Percentiles rank a stretch among this genome's conserved stretches.
Conservation (phyloP, 306 rosid genomes). For the Casuarina equisetifolia region DNA sequence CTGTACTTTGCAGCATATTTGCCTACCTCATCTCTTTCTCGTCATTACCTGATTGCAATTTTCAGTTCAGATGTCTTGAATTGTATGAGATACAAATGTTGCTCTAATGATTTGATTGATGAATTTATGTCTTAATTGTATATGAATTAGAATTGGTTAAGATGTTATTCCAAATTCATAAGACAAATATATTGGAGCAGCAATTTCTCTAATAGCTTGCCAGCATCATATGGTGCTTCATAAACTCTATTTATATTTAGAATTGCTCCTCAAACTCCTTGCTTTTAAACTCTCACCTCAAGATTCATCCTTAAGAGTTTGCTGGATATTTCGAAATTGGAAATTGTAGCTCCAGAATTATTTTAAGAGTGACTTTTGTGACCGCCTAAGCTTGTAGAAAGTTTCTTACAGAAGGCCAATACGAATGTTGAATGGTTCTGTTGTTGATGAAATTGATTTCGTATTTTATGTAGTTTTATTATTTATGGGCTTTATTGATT, state of each 20-base stretch:
- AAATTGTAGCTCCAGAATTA: background rate
- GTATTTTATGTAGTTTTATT: background rate
- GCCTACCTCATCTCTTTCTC: background rate
- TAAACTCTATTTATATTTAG: background rate
- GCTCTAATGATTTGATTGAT: background rate
- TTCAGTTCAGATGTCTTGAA: background rate
- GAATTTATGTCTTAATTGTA: background rate
- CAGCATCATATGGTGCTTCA: background rate
- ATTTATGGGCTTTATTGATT: slow-evolving; percentile 4
- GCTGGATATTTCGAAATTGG: slow-evolving; percentile 1
- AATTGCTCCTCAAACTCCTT: background rate
- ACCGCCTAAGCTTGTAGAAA: background rate
- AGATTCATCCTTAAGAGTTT: background rate
- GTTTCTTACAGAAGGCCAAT: background rate
- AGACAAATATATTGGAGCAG: background rate
- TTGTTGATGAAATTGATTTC: slow-evolving; percentile 14
- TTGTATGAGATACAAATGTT: background rate
- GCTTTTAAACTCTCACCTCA: background rate
- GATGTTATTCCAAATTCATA: background rate
- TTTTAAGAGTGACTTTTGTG: background rate
- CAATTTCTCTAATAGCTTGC: background rate
- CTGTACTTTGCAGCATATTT: background rate
- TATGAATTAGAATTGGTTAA: too few species aligned
- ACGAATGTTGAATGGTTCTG: background rate
- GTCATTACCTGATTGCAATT: background rate